Base-by-base conservation (phyloP, 2,329 filamentous ascomycete species). In the Venturia carpophila region DNA sequence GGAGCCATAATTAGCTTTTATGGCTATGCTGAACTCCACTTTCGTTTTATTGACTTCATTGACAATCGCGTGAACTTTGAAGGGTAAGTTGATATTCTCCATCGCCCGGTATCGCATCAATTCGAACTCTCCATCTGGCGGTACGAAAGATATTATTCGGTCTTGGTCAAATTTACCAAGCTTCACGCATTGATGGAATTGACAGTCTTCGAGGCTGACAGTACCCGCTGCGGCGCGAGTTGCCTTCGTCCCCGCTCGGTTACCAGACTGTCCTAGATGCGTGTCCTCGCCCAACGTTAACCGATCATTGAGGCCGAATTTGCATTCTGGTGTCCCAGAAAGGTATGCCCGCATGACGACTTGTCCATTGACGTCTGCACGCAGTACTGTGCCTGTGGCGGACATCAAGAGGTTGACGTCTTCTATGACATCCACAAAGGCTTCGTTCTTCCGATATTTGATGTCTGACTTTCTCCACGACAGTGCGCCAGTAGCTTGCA, bases 271-370 rank as follows among this genome's bases (percentile, higher is more conserved):
- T 78, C 63, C 85, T 84, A 73, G 90, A 84, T 47, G 47, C 64
- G 86, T 85, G 4, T 68, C 64, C 15, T 71, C 71, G 73, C 97
- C 94, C n/a, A 99, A 83, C 1, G 97, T 84, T 4, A 99, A 82
- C 9, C 94, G 87, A 76, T 99, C 94, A 75, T 99, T 99, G 52
- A 99, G 87, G 7, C 94, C 94, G 71, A 99, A 99, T 77, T 99
- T 99, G 84, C 94, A 99, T 78, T 99, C 94, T 10, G 94, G 94
- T 0, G 92, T 99, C 42, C 95, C 94, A 24, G 91, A 90, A 34
- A 99, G 87, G 74, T 99, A 99, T 67, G 94, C 94, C 71, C 94
- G 91, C 94, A 99, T 99, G 72, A 99, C 86, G 72, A 99, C 99
- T 75, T 97, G 92, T 63, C 94, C 94, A 63, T 91, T 96, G 64